These are phyloP conservation scores for Talaromyces sp. DNA, from an alignment of 2,329 filamentous ascomycete genomes.

Conservation along the genomic window DNA sequence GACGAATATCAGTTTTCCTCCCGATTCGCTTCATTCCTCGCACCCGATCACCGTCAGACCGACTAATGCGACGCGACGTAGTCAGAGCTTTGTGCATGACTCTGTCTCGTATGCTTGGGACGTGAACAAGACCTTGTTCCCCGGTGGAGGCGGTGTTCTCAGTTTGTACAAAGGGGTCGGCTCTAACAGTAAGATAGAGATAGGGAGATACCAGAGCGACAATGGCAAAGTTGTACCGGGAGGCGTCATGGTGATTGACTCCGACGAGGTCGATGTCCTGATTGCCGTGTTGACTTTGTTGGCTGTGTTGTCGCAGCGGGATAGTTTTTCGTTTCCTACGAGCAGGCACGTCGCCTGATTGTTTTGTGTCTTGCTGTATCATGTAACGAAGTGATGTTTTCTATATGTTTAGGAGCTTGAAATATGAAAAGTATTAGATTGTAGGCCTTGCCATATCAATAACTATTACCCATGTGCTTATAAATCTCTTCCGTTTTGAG, in stretches of 20 bases:
- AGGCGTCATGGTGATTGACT: slow-evolving; percentile 13
- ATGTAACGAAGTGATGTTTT: not conserved
- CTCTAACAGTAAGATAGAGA: slow-evolving; percentile 12
- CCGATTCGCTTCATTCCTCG: slow-evolving; percentile 14
- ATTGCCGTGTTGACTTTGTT: slow-evolving; percentile 15
- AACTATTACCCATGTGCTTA: not conserved
- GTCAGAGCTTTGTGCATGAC: slow-evolving; percentile 15
- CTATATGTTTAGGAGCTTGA: not conserved
- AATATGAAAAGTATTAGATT: slow-evolving; percentile 1
- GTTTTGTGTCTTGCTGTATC: not conserved
- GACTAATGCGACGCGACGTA: slow-evolving; percentile 14
- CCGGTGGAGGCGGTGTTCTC: slow-evolving; percentile 15
- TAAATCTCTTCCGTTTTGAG: too few species aligned
- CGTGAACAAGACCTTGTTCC: slow-evolving; percentile 16
- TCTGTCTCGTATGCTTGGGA: slow-evolving; percentile 16
- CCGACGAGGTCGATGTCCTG: slow-evolving; percentile 15
- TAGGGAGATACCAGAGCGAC: slow-evolving; percentile 17
- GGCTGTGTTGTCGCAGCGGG: slow-evolving; percentile 14
- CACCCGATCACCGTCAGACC: slow-evolving; percentile 14
- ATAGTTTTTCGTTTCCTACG: slow-evolving; percentile 16
- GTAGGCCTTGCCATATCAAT: not conserved
- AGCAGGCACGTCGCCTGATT: slow-evolving; percentile 12
- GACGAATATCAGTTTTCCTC: slow-evolving; percentile 14
- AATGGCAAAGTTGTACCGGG: slow-evolving; percentile 14
- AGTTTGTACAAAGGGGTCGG: slow-evolving; percentile 16